Base-by-base conservation (phyloP, 805 yeast genomes). In the Ogataea neopini region DNA sequence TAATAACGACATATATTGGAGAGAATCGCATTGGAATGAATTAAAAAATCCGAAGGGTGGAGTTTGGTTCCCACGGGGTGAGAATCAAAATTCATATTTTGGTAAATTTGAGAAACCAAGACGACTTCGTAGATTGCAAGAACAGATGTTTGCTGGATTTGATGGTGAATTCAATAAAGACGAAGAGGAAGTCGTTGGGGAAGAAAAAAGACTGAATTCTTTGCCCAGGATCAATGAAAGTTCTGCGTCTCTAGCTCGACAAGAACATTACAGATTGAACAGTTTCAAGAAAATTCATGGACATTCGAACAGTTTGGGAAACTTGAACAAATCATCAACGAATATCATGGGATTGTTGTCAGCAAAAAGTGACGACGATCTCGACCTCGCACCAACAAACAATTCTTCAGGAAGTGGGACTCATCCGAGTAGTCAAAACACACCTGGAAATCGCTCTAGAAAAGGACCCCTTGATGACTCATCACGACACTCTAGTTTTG, bases 1-100 rank as follows among this genome's bases (percentile, higher is more conserved):
- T 25, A 62, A 77, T 10, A 73, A 76, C 45, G 91, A 86, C 60
- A 41, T 73, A 11, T 66, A 72, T 2, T 85, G 89, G 88, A 63
- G 84, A 50, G 61, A 69, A n/a, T 58, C 57, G 18, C 81, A 79
- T 59, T 80, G 84, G 80, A 61, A 71, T 53, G 83, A 80, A 52
- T 62, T 82, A 15, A 61, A 62, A 34, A 63, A 69, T 34, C 63
- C 79, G 1, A 57, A 63, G 1, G 84, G 83, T 0, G 68, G 72
- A 30, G 52, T 73, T 9, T 81, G 86, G 85, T 81, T 74, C 55
- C 81, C 80, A 0, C 34, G 48, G 15, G 10, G 36, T 10, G 48
- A 46, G n/a, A 15, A 22, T 10, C 26, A 44, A 29, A 10, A 23
- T 4, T 44, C 26, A 10, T 28, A 26, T 6, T 26, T 39, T 10